Conservation (phyloP, 441 rosid genomes). For the Metrosideros polymorpha region DNA sequence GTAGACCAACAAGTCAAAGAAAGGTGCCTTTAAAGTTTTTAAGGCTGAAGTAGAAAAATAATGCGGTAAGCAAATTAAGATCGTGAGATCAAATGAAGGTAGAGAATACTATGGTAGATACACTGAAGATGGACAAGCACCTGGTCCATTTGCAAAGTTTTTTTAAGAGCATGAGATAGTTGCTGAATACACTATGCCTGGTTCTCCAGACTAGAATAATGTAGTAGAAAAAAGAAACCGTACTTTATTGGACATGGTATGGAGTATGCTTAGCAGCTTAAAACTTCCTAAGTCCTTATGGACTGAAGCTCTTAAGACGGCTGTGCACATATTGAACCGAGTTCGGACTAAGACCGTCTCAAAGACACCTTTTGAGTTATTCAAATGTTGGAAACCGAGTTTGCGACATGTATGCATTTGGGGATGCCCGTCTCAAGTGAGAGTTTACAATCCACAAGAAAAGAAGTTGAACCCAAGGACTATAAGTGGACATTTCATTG, state of each 20-base stretch:
- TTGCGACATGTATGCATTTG: background rate
- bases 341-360: background rate
- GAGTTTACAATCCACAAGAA: too few relatives aligned
- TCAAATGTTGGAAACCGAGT: background rate
- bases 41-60: background rate
- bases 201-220: too few relatives aligned
- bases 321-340: background rate
- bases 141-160: constrained; percentile 2
- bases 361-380: background rate
- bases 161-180: constrained; percentile 3
- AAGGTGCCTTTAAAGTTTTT: background rate
- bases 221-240: too few relatives aligned
- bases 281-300: background rate
- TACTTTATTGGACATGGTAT: too few relatives aligned
- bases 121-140: background rate
- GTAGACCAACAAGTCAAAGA: too few relatives aligned
- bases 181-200: background rate
- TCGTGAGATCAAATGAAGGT: background rate
- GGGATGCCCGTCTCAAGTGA: background rate
- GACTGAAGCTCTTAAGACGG: background rate
- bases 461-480: too few relatives aligned
- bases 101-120: background rate
- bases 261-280: too few relatives aligned
- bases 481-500: too few relatives aligned
- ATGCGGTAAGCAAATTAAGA: background rate